Conservation (phyloP, 768 basidiomycete species). For the Mycena galericulata region DNA sequence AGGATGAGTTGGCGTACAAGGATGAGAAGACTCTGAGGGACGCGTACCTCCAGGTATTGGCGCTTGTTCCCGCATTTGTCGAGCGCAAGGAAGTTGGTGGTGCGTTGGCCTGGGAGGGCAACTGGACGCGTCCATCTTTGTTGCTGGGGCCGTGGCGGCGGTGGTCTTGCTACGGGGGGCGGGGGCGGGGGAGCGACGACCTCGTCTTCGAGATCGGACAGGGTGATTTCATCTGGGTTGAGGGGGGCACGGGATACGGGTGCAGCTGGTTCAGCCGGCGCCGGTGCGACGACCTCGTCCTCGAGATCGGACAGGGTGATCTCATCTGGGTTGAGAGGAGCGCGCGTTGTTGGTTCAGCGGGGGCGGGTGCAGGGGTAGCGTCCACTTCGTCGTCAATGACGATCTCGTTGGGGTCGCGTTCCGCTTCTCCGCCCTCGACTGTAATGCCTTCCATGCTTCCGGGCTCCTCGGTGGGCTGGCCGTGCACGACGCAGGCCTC, state of each 20-base stretch:
- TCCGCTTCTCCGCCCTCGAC: slow-evolving; percentile 45
- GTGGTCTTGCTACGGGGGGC: slow-evolving; percentile 24
- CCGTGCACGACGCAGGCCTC: slow-evolving; percentile 63
- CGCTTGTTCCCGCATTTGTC: slow-evolving; percentile 89
- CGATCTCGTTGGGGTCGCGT: slow-evolving; percentile 23
- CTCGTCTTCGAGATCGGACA: slow-evolving; percentile 53
- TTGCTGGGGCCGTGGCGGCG: not conserved
- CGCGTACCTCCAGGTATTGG: slow-evolving; percentile 82
- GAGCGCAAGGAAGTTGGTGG: slow-evolving; percentile 83
- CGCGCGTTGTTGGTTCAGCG: slow-evolving; percentile 5
- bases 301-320: slow-evolving; percentile 56
- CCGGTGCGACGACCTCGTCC: slow-evolving; percentile 40
- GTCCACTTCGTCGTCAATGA: slow-evolving; percentile 24
- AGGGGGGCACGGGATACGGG: slow-evolving; percentile 19
- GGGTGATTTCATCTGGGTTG: slow-evolving; percentile 60
- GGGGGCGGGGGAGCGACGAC: slow-evolving; percentile 36
- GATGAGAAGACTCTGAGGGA: too few relatives aligned
- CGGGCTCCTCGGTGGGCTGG: slow-evolving; percentile 43
- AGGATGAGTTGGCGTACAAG: not conserved
- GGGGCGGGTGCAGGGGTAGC: not conserved
- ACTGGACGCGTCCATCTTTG: slow-evolving; percentile 24
- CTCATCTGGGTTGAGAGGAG: slow-evolving; percentile 54
- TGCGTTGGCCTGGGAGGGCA: slow-evolving; percentile 21
- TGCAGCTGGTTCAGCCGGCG: not conserved
- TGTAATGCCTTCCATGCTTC: slow-evolving; percentile 54